Evolutionary conservation across 345 rosid genomes (phyloP).

Genomic region (Dimocarpus longan): DNA sequence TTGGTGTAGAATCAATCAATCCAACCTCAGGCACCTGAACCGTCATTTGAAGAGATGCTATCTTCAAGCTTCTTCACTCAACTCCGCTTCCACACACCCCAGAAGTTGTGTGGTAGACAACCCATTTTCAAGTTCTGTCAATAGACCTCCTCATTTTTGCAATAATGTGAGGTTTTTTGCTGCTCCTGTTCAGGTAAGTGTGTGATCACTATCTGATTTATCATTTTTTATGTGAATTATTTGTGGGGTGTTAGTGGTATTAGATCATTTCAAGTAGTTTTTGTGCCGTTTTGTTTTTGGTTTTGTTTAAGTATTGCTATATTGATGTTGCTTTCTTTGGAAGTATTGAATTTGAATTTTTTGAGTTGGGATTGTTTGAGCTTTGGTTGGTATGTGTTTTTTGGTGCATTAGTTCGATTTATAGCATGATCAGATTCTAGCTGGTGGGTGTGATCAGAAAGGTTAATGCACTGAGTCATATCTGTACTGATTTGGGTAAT

Average conservation of each 20-base stretch:
- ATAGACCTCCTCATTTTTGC: constrained; percentile 30
- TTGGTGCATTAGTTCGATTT: constrained; percentile 4
- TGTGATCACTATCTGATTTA: neutral
- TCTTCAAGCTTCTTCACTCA: constrained; percentile 27
- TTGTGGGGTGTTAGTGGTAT: neutral
- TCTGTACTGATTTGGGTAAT: too few relatives aligned
- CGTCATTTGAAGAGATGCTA: constrained; percentile 32
- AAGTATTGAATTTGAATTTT: neutral
- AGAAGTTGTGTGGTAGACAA: constrained; percentile 13
- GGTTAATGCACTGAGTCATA: too few relatives aligned
- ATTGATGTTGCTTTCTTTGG: neutral
- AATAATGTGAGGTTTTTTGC: constrained; percentile 51
- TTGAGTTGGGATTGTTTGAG: constrained; percentile 4
- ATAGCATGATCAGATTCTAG: neutral
- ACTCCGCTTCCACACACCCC: constrained; percentile 12
- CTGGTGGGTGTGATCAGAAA: neutral
- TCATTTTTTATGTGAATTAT: neutral
- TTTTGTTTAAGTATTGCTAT: neutral
- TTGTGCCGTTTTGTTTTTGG: neutral
- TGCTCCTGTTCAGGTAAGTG: constrained; percentile 50
- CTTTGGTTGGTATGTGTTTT: neutral
- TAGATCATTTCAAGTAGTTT: neutral
- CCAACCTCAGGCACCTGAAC: constrained; percentile 32
- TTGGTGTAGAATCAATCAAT: constrained; percentile 43
- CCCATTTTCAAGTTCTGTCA: constrained; percentile 14